A percentile compares a stretch with the other conserved stretches of the same genome.
phyloP scores from a whole-genome alignment of 257 asterid species.

The Eustoma russellianum region DNA sequence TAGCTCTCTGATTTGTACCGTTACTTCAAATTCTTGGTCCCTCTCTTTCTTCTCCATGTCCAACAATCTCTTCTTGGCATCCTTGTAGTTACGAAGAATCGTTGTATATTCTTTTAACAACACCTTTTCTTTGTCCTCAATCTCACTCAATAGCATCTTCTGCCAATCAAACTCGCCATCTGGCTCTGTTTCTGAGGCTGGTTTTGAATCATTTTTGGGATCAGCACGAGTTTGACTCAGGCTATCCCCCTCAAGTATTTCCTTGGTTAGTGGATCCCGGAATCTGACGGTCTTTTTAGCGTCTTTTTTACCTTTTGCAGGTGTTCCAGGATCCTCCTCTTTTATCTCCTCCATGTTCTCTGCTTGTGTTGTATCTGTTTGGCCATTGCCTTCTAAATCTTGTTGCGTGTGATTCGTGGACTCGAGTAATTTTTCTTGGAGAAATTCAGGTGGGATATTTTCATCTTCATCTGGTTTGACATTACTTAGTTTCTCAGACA shows the following conservation, averaged over 20 bases:
- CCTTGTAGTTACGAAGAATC: constrained; percentile 71
- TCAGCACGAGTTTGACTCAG: constrained; percentile 8
- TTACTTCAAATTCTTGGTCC: constrained; percentile 51
- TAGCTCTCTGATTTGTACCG: constrained; percentile 56
- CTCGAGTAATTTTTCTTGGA: not conserved
- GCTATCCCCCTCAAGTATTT: constrained; percentile 9
- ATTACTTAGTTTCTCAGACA: constrained; percentile 46
- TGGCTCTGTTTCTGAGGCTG: constrained; percentile 11
- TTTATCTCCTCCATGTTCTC: constrained; percentile 14
- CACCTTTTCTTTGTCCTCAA: constrained; percentile 69
- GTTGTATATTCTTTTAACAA: constrained; percentile 63
- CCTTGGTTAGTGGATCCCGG: constrained; percentile 2
- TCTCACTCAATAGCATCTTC: constrained; percentile 59
- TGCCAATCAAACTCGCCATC: constrained; percentile 54
- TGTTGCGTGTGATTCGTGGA: not conserved
- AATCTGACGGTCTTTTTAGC: constrained; percentile 17
- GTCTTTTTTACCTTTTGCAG: not conserved
- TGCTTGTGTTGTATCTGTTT: constrained; percentile 1
- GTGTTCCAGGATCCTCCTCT: constrained; percentile 8
- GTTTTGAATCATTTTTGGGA: constrained; percentile 7
- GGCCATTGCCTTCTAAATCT: constrained; percentile 10
- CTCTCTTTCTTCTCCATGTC: constrained; percentile 60
- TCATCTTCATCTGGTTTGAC: constrained; percentile 62
- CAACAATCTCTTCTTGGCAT: constrained; percentile 51
- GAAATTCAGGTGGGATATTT: not conserved